Evolutionary conservation across 1,139 yeast genomes (phyloP), one percentile per base, ranked within the genome.

Genomic region (Protomyces inundatus): DNA sequence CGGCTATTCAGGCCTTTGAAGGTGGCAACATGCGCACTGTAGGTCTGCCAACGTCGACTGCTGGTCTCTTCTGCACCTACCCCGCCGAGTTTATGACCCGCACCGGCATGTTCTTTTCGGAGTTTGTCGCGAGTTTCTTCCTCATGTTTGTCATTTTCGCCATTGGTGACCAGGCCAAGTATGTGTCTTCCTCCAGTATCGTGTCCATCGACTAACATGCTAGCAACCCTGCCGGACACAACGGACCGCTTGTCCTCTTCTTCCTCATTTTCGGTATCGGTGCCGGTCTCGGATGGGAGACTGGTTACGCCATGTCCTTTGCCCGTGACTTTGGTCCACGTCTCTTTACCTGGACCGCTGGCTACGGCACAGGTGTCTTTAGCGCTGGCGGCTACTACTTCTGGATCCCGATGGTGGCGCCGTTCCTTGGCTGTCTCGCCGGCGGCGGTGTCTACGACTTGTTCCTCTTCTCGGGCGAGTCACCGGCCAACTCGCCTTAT

Each of bases 291-390:
- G 81, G 82, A 57, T 79, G 76, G 72, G 81, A 79, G 70, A 81
- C 84, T 33, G 83, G 83, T 45, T 79, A 80, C 69, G 83, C 83
- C 55, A 73, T 81, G 68, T 81, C 81, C 72, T 73, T 79, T 67
- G 84, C 84, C 33, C 79, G 84, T 74, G 84, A 81, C 71, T 75
- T 80, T 64, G 82, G 81, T 50, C 84, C 84, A 66, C 74, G 84
- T 69, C 70, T 81, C 55, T 82, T 82, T 39, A 71, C 81, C 39
- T 74, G 73, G 55, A 72, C 79, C 55, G 74, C 80, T 54, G 84
- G 84, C 39, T 80, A 80, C 67, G 77, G 80, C 55, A 70, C 75
- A 60, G 74, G 74, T 32, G 71, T 80, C 68, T 81, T 78, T 74
- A 68, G 73, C 14, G 69, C 73, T 7, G 75, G 79, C 60, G 73